Evolutionary conservation across 139 green algal genomes (phyloP), one percentile per base, ranked within the genome.

Genomic region (Coelastrella sp.): DNA sequence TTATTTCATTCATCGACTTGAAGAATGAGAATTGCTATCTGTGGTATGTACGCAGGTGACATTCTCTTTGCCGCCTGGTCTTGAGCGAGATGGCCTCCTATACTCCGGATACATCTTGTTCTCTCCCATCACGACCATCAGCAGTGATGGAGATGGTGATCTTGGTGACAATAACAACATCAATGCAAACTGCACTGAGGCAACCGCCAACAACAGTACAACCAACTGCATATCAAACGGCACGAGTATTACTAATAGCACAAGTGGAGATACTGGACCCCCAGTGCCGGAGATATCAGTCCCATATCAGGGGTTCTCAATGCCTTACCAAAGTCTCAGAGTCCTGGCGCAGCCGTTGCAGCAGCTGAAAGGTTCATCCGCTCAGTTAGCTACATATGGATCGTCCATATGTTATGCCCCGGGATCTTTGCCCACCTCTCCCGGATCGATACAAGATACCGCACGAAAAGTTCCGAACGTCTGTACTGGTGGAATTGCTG

Each of bases 281-380:
- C 34, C 72, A 1, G 43, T 64, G 27, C 72, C 72, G 1, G 7
- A 37, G 25, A 35, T 63, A 8, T 51, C 57, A 34, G 34, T 81
- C 19, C 73, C 50, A 9, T 67, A 81, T 57, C 73, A 81, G 30
- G 73, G 73, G 30, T 81, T 50, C 30, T 60, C 35, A 5, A 53
- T 50, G 35, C 13, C 59, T 21, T 81, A 60, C 13, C 50, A 32
- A 2, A 34, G 34, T 30, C 27, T 81, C 35, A 40, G 73, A 34
- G 37, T 81, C 19, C 25, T 81, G 73, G 73, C 73, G 13, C 21
- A 43, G 8, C 23, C 30, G 38, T 25, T 27, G 0, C 3, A 41
- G 4, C 3, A 38, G 41, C 23, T 41, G 5, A 30, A 43, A 21
- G 1, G n/a, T 15, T 27, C 53, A 40, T 32, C 30, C 4, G 2